Evolutionary conservation across 805 yeast genomes (phyloP).

Genomic region (Metschnikowia chrysomelidarum): DNA sequence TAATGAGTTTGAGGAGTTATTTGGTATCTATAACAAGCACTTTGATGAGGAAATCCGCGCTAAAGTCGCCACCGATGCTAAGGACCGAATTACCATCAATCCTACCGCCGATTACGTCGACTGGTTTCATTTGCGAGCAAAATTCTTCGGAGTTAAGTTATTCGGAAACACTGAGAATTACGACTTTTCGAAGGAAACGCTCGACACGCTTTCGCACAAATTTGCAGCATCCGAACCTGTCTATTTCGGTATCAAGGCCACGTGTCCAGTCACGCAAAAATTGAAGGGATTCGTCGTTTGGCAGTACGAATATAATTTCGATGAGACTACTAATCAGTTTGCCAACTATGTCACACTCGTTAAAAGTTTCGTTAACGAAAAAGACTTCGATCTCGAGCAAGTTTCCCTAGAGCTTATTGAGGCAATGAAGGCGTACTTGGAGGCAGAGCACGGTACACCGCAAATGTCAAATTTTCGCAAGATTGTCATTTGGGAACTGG

Average conservation of each 20-base stretch:
- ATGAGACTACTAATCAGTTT: slow-evolving; percentile 14
- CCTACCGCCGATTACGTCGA: slow-evolving; percentile 31
- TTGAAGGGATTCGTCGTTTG: slow-evolving; percentile 33
- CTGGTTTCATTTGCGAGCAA: slow-evolving; percentile 44
- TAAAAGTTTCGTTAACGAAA: slow-evolving; percentile 24
- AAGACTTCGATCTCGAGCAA: slow-evolving; percentile 19
- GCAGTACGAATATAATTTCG: slow-evolving; percentile 37
- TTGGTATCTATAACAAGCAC: slow-evolving; percentile 22
- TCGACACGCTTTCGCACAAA: slow-evolving; percentile 15
- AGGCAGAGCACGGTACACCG: slow-evolving; percentile 12
- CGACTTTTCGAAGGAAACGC: slow-evolving; percentile 10
- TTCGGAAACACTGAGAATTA: slow-evolving; percentile 9
- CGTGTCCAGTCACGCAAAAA: slow-evolving; percentile 17
- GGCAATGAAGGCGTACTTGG: slow-evolving; percentile 18
- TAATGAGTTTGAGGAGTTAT: slow-evolving; percentile 29
- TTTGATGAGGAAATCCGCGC: slow-evolving; percentile 19
- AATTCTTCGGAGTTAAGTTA: slow-evolving; percentile 24
- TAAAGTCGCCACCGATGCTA: slow-evolving; percentile 28
- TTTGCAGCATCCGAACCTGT: slow-evolving; percentile 28
- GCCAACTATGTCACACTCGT: slow-evolving; percentile 27
- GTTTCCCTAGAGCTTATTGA: slow-evolving; percentile 15
- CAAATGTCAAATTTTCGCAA: slow-evolving; percentile 18
- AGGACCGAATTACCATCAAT: slow-evolving; percentile 28
- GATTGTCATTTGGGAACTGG: slow-evolving; percentile 36
- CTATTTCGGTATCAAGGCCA: slow-evolving; percentile 31